phyloP scores from a whole-genome alignment of 2,329 filamentous ascomycete species.

The Kalmusia sp. region DNA sequence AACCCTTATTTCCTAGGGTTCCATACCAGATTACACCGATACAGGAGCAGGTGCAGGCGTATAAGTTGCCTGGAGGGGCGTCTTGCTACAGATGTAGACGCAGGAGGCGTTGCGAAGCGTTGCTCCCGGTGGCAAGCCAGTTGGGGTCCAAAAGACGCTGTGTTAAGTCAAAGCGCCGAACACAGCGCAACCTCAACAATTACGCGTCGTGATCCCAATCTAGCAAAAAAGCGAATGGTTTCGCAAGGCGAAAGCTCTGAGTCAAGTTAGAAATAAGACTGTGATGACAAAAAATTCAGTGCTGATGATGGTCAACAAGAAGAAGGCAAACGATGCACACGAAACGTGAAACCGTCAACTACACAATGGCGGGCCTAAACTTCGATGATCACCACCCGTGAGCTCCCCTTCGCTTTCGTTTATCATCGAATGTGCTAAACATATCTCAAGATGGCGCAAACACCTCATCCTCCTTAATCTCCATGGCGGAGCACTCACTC shows the following conservation, averaged over 20 bases:
- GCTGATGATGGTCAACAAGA: background rate
- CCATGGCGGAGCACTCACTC: background rate
- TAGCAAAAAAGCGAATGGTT: background rate
- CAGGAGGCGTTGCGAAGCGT: slow-evolving; percentile 4
- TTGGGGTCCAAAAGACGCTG: slow-evolving; percentile 6
- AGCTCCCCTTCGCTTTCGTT: background rate
- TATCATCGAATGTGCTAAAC: background rate
- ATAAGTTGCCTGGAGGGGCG: background rate
- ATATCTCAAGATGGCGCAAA: slow-evolving; percentile 1
- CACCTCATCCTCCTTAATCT: background rate
- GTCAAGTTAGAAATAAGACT: background rate
- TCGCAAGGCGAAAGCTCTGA: too few species aligned
- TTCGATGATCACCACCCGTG: background rate
- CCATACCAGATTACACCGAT: background rate
- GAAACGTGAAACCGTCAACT: background rate
- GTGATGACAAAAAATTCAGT: background rate
- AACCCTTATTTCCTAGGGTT: background rate
- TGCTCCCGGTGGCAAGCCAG: background rate
- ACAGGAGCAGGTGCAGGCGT: background rate
- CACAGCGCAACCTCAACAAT: background rate
- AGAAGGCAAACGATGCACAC: background rate
- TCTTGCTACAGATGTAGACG: background rate
- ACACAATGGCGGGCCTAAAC: background rate
- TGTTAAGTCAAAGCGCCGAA: background rate
- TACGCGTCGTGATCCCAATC: too few species aligned